Percentiles rank a stretch among this genome's conserved stretches.
Evolutionary conservation across 805 yeast genomes (phyloP).

Genomic region (Torulaspora maleeae): DNA sequence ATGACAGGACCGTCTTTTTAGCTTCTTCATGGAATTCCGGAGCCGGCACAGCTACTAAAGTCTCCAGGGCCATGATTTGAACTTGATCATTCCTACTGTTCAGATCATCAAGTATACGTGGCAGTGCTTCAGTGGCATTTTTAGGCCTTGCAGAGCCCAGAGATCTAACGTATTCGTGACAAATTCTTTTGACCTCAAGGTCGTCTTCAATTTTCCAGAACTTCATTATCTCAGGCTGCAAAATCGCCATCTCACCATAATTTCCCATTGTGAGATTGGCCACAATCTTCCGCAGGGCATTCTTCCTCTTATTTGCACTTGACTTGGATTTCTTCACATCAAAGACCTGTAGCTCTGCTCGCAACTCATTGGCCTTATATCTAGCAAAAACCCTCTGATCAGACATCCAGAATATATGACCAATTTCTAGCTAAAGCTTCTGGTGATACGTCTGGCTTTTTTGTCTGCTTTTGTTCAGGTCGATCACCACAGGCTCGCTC

Average conservation of each 20-base stretch:
- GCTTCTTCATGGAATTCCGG: conserved; percentile 48
- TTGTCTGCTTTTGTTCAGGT: neutral
- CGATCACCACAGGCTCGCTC: neutral
- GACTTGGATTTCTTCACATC: conserved; percentile 41
- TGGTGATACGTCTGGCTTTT: neutral
- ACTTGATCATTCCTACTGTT: conserved; percentile 44
- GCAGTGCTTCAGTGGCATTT: conserved; percentile 51
- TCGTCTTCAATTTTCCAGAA: conserved; percentile 56
- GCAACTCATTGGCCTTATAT: conserved; percentile 35
- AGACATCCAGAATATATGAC: conserved; percentile 18
- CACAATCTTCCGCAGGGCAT: conserved; percentile 62
- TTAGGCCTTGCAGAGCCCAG: conserved; percentile 58
- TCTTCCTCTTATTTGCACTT: conserved; percentile 38
- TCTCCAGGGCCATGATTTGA: conserved; percentile 58
- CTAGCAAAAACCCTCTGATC: conserved; percentile 32
- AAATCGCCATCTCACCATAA: conserved; percentile 56
- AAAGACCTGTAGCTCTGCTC: conserved; percentile 31
- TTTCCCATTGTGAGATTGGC: conserved; percentile 84
- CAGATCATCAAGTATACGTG: conserved; percentile 51
- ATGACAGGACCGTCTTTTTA: conserved; percentile 35
- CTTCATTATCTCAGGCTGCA: conserved; percentile 59
- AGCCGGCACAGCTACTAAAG: conserved; percentile 56
- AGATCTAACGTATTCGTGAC: conserved; percentile 59
- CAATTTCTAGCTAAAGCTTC: neutral
- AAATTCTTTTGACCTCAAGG: conserved; percentile 63